Conservation (phyloP, 352 stramenopile species). For the Pythium aquatile region DNA sequence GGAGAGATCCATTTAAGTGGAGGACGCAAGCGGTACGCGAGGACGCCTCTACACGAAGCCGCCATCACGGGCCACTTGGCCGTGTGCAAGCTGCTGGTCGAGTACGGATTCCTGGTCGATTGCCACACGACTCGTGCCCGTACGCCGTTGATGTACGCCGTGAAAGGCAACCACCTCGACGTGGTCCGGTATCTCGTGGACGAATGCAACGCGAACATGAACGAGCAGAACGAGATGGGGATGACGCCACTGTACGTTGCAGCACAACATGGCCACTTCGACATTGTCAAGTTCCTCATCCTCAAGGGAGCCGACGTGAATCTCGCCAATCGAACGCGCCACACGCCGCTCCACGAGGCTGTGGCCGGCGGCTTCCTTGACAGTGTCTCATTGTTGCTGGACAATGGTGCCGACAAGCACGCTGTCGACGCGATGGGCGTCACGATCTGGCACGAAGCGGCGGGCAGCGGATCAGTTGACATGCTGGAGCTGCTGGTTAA, state of each 20-base stretch:
- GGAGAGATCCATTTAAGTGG: conserved; percentile 62
- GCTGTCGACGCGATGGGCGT: conserved; percentile 77
- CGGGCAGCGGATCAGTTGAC: conserved; percentile 52
- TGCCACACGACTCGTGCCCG: conserved; percentile 75
- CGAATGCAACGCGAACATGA: conserved; percentile 48
- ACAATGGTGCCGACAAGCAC: conserved; percentile 59
- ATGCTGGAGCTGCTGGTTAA: conserved; percentile 60
- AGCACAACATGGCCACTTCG: conserved; percentile 46
- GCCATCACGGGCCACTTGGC: conserved; percentile 60
- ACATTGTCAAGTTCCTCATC: conserved; percentile 50
- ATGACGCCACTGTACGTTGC: conserved; percentile 73
- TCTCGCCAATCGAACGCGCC: conserved; percentile 55
- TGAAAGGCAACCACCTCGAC: conserved; percentile 59
- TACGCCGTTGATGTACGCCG: conserved; percentile 76
- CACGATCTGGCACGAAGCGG: conserved; percentile 78
- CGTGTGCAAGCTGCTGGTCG: conserved; percentile 50
- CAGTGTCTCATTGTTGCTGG: conserved; percentile 50
- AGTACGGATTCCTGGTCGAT: conserved; percentile 61
- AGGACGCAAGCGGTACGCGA: conserved; percentile 61
- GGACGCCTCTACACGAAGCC: conserved; percentile 72
- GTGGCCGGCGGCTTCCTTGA: conserved; percentile 51
- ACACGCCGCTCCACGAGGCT: conserved; percentile 66
- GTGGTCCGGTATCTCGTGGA: conserved; percentile 43
- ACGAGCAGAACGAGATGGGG: conserved; percentile 82
- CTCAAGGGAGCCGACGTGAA: conserved; percentile 54